These are phyloP conservation scores for Aspergillus nanangensis DNA, from an alignment of 495 filamentous ascomycete genomes.

Conservation along the genomic window DNA sequence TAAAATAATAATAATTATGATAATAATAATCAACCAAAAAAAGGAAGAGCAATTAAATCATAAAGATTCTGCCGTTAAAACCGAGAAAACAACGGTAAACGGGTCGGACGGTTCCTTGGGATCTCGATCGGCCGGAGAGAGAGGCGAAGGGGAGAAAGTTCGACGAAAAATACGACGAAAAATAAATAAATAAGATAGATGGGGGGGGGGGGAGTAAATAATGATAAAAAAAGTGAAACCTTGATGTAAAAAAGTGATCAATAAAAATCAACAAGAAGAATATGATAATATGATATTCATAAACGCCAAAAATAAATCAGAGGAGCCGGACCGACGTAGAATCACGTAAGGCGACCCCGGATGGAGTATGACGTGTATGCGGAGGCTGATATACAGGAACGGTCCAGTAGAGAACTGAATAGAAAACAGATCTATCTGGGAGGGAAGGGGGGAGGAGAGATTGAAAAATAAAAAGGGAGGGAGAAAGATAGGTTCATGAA, in stretches of 20 bases:
- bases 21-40: conserved; percentile 3
- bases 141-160: not conserved
- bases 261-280: conserved; percentile 1
- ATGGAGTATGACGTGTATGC: not conserved
- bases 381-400: not conserved
- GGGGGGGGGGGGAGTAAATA: conserved; percentile 7
- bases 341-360: not conserved
- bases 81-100: conserved; percentile 12
- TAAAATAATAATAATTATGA: conserved; percentile 2
- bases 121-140: not conserved
- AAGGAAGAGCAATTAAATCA: not conserved
- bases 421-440: too few species aligned
- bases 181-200: too few species aligned
- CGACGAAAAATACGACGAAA: too few species aligned
- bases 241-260: not conserved
- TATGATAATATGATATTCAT: not conserved
- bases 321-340: not conserved
- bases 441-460: not conserved
- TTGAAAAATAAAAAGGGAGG: not conserved
- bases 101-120: not conserved
- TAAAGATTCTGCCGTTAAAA: conserved; percentile 3
- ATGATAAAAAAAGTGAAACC: conserved; percentile 1
- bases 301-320: not conserved
- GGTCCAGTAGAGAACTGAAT: too few species aligned
- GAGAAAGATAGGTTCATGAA: conserved; percentile 2